Evolutionary conservation across 768 basidiomycete genomes (phyloP).

Genomic region (Kwoniella sp.): DNA sequence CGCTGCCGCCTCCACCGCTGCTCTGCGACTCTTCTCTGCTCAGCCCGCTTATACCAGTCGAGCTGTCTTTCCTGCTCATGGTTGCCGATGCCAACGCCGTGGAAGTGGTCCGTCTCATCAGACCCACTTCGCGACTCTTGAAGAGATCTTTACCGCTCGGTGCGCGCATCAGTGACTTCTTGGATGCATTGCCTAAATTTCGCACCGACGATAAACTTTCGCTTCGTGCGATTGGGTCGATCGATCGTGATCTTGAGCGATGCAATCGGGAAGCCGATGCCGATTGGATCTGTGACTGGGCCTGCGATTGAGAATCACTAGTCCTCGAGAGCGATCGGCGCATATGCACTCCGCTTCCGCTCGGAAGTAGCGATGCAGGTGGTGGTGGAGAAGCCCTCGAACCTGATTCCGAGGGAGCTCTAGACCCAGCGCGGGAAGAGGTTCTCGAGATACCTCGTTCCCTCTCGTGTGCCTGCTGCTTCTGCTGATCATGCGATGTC

Average conservation of each 20-base stretch:
- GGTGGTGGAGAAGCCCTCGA: conserved; percentile 18
- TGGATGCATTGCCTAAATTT: not conserved
- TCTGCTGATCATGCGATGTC: not conserved
- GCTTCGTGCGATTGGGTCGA: conserved; percentile 15
- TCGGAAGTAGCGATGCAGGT: not conserved
- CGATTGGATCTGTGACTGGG: not conserved
- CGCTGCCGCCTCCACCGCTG: not conserved
- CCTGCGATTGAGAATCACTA: conserved; percentile 8
- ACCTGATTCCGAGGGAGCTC: conserved; percentile 11
- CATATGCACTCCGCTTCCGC: conserved; percentile 3
- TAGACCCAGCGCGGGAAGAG: conserved; percentile 17
- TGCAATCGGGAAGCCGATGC: not conserved
- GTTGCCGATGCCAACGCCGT: conserved; percentile 7
- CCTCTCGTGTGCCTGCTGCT: not conserved
- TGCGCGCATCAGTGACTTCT: conserved; percentile 8
- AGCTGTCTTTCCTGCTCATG: conserved; percentile 18
- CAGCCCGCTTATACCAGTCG: not conserved
- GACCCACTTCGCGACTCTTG: conserved; percentile 50
- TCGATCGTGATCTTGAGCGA: conserved; percentile 24
- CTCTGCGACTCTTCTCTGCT: conserved; percentile 17
- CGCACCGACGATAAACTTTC: not conserved
- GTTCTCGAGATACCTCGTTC: conserved; percentile 1
- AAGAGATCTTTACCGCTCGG: conserved; percentile 46
- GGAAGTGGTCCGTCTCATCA: conserved; percentile 45
- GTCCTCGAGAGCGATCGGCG: conserved; percentile 14